phyloP scores from a whole-genome alignment of 805 yeast genomes.

The Starmerella apis region DNA sequence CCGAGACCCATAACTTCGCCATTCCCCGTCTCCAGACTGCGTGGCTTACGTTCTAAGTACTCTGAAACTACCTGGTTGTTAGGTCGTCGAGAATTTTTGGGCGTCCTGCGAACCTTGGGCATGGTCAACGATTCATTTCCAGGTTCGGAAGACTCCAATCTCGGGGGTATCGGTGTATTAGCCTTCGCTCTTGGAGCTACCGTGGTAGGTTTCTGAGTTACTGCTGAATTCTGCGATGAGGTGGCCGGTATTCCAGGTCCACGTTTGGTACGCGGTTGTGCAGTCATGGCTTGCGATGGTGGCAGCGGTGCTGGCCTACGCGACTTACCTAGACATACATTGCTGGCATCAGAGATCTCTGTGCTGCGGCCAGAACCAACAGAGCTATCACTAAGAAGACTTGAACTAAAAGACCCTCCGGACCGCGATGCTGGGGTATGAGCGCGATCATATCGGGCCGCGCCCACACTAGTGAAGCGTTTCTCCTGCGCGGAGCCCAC shows the following conservation, averaged over 20 bases:
- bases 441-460: slow-evolving; percentile 3
- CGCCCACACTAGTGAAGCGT: background rate
- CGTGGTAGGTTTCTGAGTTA: background rate
- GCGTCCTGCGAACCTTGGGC: background rate
- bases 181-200: background rate
- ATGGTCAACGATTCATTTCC: background rate
- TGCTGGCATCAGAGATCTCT: background rate
- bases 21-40: background rate
- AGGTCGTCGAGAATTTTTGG: background rate
- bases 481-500: background rate
- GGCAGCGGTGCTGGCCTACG: slow-evolving; percentile 5
- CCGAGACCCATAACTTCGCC: background rate
- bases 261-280: slow-evolving; percentile 1
- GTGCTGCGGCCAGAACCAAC: background rate
- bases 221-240: background rate
- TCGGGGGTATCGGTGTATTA: background rate
- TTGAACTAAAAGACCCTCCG: background rate
- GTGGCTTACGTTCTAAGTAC: slow-evolving; percentile 1
- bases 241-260: background rate
- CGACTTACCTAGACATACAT: background rate
- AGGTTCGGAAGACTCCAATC: background rate
- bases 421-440: background rate
- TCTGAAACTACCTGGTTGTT: background rate
- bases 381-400: background rate
- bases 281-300: background rate